Evolutionary conservation across 2,329 filamentous ascomycete species (phyloP).

Genomic region (Aotearoamyces nothofagi): DNA sequence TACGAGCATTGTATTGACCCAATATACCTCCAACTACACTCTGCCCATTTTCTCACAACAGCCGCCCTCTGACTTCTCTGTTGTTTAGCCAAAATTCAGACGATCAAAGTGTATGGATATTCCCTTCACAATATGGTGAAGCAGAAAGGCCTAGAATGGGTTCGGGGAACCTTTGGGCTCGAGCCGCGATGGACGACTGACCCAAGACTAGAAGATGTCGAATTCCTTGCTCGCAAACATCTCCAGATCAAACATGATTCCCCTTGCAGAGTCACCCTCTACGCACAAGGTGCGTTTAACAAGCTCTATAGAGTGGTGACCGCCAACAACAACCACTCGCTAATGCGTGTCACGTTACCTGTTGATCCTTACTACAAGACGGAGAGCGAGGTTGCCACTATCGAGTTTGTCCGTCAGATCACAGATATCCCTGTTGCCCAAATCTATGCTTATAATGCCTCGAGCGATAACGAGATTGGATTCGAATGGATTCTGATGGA

Average conservation of each 20-base stretch:
- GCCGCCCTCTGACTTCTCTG: no score
- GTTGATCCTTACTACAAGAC: constrained; percentile 22
- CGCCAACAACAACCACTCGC: constrained; percentile 8
- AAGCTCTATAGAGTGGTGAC: constrained; percentile 18
- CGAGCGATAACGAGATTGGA: constrained; percentile 19
- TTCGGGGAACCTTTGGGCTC: background rate
- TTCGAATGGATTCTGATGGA: constrained; percentile 27
- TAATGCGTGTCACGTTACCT: constrained; percentile 23
- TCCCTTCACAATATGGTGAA: no score
- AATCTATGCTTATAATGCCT: constrained; percentile 20
- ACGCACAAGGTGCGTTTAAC: constrained; percentile 16
- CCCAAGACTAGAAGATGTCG: constrained; percentile 7
- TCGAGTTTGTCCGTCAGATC: constrained; percentile 18
- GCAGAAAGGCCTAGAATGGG: background rate
- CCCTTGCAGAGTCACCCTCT: constrained; percentile 12
- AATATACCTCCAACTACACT: no score
- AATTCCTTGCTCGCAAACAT: constrained; percentile 12
- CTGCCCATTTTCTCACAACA: no score
- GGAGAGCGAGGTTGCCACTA: constrained; percentile 23
- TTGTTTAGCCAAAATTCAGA: no score
- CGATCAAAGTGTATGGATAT: no score
- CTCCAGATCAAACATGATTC: constrained; percentile 8
- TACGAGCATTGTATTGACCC: no score
- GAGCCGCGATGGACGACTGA: background rate
- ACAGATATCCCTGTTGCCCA: constrained; percentile 20